phyloP scores from a whole-genome alignment of 768 basidiomycete genomes.

The Naganishia antarctica region DNA sequence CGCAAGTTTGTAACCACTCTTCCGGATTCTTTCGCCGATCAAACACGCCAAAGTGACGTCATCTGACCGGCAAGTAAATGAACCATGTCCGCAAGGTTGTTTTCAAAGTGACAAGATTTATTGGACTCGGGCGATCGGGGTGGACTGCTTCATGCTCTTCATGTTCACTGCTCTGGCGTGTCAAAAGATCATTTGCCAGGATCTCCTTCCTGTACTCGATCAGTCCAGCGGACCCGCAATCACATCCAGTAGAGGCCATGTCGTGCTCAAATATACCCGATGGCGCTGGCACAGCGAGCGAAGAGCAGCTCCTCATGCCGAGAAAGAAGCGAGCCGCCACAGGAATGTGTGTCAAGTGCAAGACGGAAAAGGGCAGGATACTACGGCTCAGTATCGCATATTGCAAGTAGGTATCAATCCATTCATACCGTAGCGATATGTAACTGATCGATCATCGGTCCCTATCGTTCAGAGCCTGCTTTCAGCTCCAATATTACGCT shows the following conservation, averaged over 20 bases:
- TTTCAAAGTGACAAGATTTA: neutral
- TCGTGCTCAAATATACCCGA: slow-evolving; percentile 41
- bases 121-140: too few species aligned
- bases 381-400: slow-evolving; percentile 38
- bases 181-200: neutral
- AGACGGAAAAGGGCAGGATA: slow-evolving; percentile 34
- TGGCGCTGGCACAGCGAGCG: slow-evolving; percentile 26
- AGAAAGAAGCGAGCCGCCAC: slow-evolving; percentile 36
- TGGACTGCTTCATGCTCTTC: too few species aligned
- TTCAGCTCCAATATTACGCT: slow-evolving; percentile 25
- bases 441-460: too few species aligned
- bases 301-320: slow-evolving; percentile 41
- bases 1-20: too few species aligned
- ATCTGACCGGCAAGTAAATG: neutral
- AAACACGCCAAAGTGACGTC: too few species aligned
- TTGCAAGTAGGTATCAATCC: slow-evolving; percentile 32
- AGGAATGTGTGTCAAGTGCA: slow-evolving; percentile 39
- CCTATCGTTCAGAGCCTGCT: slow-evolving; percentile 20
- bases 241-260: slow-evolving; percentile 31
- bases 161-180: too few species aligned
- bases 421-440: too few species aligned
- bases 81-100: neutral
- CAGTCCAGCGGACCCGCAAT: too few species aligned
- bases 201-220: neutral
- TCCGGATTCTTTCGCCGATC: too few species aligned